A percentile compares a stretch with the other conserved stretches of the same genome.
Evolutionary conservation across 1,284 basidiomycete species (phyloP).

Genomic region (Pseudozyma hubeiensis): DNA sequence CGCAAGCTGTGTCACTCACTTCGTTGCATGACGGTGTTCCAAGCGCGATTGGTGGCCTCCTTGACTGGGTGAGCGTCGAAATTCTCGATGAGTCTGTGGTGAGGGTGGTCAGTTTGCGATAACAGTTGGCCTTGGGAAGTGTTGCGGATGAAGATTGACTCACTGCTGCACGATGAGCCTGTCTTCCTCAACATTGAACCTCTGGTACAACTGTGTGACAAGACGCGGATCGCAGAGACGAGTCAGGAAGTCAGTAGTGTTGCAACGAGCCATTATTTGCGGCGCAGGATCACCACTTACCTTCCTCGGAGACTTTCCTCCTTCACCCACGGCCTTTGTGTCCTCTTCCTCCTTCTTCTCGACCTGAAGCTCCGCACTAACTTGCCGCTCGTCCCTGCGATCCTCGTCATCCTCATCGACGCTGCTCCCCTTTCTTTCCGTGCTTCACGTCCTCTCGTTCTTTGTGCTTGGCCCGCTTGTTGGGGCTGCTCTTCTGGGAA

Average conservation of each 20-base stretch:
- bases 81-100: neutral
- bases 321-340: neutral
- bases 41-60: neutral
- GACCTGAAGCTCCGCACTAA: slow-evolving; percentile 7
- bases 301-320: neutral
- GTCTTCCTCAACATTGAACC: slow-evolving; percentile 17
- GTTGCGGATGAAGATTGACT: neutral
- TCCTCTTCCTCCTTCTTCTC: neutral
- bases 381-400: neutral
- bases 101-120: no score
- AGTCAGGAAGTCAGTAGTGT: no score
- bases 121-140: no score
- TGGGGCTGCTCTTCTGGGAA: neutral
- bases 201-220: neutral
- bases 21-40: neutral
- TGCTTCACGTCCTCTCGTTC: neutral
- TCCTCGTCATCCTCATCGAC: slow-evolving; percentile 1
- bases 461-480: neutral
- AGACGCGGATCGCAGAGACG: no score
- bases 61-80: slow-evolving; percentile 3
- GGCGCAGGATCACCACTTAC: neutral
- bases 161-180: slow-evolving; percentile 18
- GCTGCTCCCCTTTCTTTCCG: slow-evolving; percentile 1
- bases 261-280: no score
- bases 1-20: neutral